Conservation (phyloP, 495 filamentous ascomycete species). For the Xylaria cubensis region DNA sequence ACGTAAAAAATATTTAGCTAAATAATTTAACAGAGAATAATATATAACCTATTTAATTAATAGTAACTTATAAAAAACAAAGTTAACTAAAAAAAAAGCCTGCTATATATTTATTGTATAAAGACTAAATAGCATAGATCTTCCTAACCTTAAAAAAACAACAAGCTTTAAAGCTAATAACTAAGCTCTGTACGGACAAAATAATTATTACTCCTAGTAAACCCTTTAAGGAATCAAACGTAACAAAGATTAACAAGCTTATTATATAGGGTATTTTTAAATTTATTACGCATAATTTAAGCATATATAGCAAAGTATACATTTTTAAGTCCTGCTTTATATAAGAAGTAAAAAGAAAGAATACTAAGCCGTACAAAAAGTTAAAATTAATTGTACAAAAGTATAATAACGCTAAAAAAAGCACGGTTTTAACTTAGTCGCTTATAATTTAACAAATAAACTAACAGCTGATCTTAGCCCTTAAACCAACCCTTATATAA, state of each 20-base stretch:
- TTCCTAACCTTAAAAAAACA: constrained; percentile 1
- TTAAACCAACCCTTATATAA: neutral
- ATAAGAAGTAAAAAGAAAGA: too few species aligned
- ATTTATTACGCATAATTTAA: neutral
- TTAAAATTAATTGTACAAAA: neutral
- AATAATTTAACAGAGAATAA: neutral
- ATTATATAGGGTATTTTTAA: neutral
- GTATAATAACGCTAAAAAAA: constrained; percentile 7
- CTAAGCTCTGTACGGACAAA: neutral
- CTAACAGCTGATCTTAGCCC: neutral
- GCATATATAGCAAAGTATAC: too few species aligned
- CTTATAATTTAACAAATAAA: constrained; percentile 10
- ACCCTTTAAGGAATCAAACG: constrained; percentile 7
- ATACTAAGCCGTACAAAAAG: too few species aligned
- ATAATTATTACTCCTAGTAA: neutral
- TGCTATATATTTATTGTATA: too few species aligned
- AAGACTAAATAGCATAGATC: too few species aligned
- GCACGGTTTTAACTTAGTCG: neutral
- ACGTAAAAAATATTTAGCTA: neutral
- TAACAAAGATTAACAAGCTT: constrained; percentile 17
- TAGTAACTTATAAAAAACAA: neutral
- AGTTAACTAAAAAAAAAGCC: neutral
- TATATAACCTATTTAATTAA: neutral
- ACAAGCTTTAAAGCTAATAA: too few species aligned
- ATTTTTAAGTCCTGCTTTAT: too few species aligned